Base-by-base conservation (phyloP, 805 yeast genomes). In the Teunomyces lycoperdinae region DNA sequence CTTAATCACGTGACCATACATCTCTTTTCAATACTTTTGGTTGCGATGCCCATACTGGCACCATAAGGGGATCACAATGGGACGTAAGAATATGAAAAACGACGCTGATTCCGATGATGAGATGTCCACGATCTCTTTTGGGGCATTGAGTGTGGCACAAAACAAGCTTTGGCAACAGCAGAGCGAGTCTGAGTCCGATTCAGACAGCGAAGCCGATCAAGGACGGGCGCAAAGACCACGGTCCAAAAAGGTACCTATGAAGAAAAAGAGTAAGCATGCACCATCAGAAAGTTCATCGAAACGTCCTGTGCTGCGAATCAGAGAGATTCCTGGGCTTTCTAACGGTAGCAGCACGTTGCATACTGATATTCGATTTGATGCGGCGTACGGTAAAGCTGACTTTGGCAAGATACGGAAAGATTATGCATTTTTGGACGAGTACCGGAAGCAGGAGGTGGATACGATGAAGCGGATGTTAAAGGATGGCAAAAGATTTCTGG, bases 301-400 rank as follows among this genome's bases (percentile, higher is more conserved):
- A 64, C 78, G 70, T 53, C 85, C 84, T 13, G 95, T 86, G 0
- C 71, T 89, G 0, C 73, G 75, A 53, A 73, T 89, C 32, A 76
- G 98, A 54, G 82, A 84, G 39, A 83, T 91, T 9, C 92, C 87
- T 1, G 94, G 92, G 0, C 61, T 86, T 41, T 74, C 72, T 43
- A 58, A 66, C 20, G 72, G 64, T 54, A 57, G 64, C 44, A 57
- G 64, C 11, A 72, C 71, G 11, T 66, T 85, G 27, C 84, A 86
- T 62, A 77, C 80, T 43, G 99, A 94, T 69, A 85, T 95, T 30
- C 76, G 99, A 56, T 94, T 94, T 63, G 97, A 94, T 65, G 79
- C 92, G 2, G 90, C 96, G 0, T 81, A 82, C 53, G 98, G 98
- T 48, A 85, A 82, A 57, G 88, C 94, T 0, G 92, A 91, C 62